phyloP scores from a whole-genome alignment of 768 basidiomycete species.

The Leccinum arenicola region DNA sequence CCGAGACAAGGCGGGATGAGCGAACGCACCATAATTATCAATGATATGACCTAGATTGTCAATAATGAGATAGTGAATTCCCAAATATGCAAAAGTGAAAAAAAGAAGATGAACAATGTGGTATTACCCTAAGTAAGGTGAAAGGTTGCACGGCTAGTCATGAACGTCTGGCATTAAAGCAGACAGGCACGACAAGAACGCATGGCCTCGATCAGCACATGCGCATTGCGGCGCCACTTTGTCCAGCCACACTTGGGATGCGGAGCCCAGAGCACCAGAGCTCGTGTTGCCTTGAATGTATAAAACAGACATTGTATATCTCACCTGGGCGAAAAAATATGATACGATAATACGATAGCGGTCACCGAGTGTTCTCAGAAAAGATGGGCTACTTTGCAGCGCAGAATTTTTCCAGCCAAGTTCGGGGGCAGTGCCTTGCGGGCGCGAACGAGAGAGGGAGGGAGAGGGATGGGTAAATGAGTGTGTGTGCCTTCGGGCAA shows the following conservation, averaged over 20 bases:
- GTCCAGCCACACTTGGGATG: no score
- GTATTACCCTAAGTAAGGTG: constrained; percentile 5
- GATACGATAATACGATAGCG: background rate
- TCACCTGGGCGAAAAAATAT: constrained; percentile 10
- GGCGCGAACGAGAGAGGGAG: background rate
- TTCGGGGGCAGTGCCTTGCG: background rate
- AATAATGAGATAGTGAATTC: background rate
- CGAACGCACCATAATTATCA: constrained; percentile 5
- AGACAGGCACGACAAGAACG: background rate
- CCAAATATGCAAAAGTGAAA: background rate
- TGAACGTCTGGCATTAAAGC: background rate
- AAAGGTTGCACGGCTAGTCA: background rate
- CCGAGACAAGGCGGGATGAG: background rate
- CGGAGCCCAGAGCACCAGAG: background rate
- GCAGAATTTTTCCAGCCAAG: background rate
- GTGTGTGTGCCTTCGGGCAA: background rate
- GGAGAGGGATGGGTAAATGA: constrained; percentile 7
- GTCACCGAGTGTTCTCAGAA: no score
- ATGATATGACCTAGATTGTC: background rate
- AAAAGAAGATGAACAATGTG: background rate
- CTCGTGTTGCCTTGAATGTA: background rate
- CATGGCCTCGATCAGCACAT: background rate
- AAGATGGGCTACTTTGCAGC: background rate
- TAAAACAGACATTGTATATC: background rate
- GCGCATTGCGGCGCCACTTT: background rate